Evolutionary conservation across 2,329 filamentous ascomycete species (phyloP).

Genomic region (Aspergillus amoenus): DNA sequence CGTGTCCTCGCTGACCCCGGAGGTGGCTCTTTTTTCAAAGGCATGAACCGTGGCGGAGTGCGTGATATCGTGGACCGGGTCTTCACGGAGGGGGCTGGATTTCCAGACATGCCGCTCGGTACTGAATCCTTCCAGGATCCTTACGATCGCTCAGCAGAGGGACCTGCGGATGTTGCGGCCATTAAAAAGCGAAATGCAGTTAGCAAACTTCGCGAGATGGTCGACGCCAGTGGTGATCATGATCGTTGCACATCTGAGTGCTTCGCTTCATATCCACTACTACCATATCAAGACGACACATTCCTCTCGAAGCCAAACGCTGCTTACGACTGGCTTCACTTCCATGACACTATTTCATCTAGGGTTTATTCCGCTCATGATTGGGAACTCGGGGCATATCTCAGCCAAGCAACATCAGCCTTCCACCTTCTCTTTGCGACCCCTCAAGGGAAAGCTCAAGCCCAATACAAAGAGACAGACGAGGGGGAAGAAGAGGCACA

Average conservation of each 20-base stretch:
- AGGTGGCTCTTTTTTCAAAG: slow-evolving; percentile 54
- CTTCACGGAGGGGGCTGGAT: slow-evolving; percentile 64
- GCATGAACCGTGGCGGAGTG: slow-evolving; percentile 61
- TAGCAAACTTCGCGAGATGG: slow-evolving; percentile 58
- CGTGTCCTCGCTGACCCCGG: slow-evolving; percentile 55
- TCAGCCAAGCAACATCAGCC: slow-evolving; percentile 80
- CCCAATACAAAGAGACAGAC: slow-evolving; percentile 39
- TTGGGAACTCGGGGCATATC: slow-evolving; percentile 87
- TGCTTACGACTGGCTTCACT: slow-evolving; percentile 93
- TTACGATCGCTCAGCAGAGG: slow-evolving; percentile 27
- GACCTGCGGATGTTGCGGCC: slow-evolving; percentile 58
- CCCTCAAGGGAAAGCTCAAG: slow-evolving; percentile 51
- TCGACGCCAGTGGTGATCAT: slow-evolving; percentile 62
- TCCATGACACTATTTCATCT: slow-evolving; percentile 80
- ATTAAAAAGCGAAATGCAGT: slow-evolving; percentile 60
- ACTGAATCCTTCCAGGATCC: slow-evolving; percentile 38
- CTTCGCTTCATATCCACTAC: slow-evolving; percentile 80
- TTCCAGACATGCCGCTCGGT: slow-evolving; percentile 47
- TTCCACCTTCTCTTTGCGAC: slow-evolving; percentile 91
- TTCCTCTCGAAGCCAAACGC: slow-evolving; percentile 82
- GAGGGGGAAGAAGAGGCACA: slow-evolving; percentile 54
- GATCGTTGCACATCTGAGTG: slow-evolving; percentile 68
- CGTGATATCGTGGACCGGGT: slow-evolving; percentile 67
- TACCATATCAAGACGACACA: slow-evolving; percentile 90
- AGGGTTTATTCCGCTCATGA: slow-evolving; percentile 81